phyloP scores from a whole-genome alignment of 2,329 filamentous ascomycete genomes.

The Sporothrix variecibatus region DNA sequence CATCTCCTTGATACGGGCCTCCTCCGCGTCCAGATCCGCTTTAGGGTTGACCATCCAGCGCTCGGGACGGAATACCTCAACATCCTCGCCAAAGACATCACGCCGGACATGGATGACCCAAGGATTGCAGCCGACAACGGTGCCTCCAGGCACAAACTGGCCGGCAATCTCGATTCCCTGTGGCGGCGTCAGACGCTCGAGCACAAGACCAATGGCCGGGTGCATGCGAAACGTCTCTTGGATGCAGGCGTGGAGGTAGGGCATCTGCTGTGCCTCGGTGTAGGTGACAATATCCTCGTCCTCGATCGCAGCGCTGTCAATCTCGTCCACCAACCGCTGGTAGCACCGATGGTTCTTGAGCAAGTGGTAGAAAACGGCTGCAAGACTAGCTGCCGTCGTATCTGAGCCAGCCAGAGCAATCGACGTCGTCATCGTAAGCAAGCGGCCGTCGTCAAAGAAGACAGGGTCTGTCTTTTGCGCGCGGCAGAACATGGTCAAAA shows the following conservation, averaged over 20 bases:
- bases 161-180: constrained; percentile 29
- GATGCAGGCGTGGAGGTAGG: constrained; percentile 52
- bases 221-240: constrained; percentile 51
- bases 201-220: constrained; percentile 34
- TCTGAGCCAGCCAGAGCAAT: constrained; percentile 38
- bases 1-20: constrained; percentile 8
- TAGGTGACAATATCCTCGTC: constrained; percentile 3
- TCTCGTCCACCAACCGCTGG: constrained; percentile 6
- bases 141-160: constrained; percentile 37
- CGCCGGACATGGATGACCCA: constrained; percentile 42
- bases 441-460: constrained; percentile 17
- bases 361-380: constrained; percentile 33
- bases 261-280: constrained; percentile 37
- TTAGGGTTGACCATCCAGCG: constrained; percentile 41
- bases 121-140: constrained; percentile 41
- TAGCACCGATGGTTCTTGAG: constrained; percentile 24
- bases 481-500: constrained; percentile 36
- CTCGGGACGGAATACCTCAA: constrained; percentile 44
- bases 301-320: background rate
- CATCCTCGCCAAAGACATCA: constrained; percentile 39
- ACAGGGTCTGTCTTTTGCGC: background rate
- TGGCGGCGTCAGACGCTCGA: constrained; percentile 21
- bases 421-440: constrained; percentile 35
- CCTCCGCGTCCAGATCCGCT: constrained; percentile 36
- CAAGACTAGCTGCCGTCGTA: constrained; percentile 34